These are phyloP conservation scores for Backusella mclennaniae DNA, from an alignment of 192 early-diverging fungal species.

Conservation along the genomic window DNA sequence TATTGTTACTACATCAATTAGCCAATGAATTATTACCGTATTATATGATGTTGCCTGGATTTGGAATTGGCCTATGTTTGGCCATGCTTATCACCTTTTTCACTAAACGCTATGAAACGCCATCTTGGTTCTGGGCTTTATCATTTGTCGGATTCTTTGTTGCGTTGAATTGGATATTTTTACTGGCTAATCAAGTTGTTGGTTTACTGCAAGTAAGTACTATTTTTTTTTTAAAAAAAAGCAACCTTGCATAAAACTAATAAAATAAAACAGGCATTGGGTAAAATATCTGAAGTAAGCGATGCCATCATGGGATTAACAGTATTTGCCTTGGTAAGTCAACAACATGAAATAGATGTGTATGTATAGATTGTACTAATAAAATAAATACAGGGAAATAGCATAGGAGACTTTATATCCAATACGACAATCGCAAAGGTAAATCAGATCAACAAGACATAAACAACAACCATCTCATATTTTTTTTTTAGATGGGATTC, in stretches of 20 bases:
- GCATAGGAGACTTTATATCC: conserved; percentile 86
- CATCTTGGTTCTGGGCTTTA: conserved; percentile 40
- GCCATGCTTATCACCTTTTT: conserved; percentile 24
- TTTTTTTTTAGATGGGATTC: conserved; percentile 67
- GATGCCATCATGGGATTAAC: conserved; percentile 81
- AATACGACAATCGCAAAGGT: conserved; percentile 84
- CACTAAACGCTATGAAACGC: conserved; percentile 36
- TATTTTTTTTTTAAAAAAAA: not conserved
- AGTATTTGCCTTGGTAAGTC: conserved; percentile 75
- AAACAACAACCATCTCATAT: not conserved
- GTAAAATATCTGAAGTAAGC: conserved; percentile 70
- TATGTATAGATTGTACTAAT: not conserved
- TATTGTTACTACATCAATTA: not conserved
- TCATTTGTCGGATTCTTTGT: conserved; percentile 72
- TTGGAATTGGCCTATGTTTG: conserved; percentile 32
- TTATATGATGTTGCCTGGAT: conserved; percentile 19
- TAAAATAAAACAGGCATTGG: conserved; percentile 49
- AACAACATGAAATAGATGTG: not conserved
- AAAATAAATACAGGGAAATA: conserved; percentile 56
- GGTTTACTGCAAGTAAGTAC: conserved; percentile 62
- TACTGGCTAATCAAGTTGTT: conserved; percentile 89
- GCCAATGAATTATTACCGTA: conserved; percentile 23
- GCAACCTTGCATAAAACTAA: not conserved
- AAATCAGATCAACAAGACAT: not conserved
- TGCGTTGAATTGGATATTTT: conserved; percentile 80